A percentile compares a stretch with the other conserved stretches of the same genome.
Evolutionary conservation across 1,284 basidiomycete species (phyloP).

Genomic region (Kalmanozyma brasiliensis): DNA sequence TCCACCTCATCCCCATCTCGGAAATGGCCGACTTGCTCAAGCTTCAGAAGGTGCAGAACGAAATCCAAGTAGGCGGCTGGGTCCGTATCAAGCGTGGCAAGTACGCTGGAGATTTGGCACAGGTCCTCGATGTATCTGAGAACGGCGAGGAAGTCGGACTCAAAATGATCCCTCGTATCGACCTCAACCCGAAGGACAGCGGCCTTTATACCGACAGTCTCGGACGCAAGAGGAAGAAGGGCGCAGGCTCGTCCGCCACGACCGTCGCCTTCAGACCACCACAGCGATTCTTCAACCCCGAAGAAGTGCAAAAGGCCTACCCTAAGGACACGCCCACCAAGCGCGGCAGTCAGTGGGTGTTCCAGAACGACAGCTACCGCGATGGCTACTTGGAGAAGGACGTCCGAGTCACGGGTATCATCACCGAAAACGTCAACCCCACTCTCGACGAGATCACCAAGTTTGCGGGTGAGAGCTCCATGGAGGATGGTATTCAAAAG

Average conservation of each 20-base stretch:
- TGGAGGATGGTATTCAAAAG: conserved; percentile 53
- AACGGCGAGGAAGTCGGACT: conserved; percentile 93
- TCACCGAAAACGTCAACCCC: conserved; percentile 90
- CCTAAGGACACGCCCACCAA: conserved; percentile 75
- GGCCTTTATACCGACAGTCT: conserved; percentile 68
- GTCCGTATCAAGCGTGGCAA: conserved; percentile 93
- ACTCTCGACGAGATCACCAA: conserved; percentile 94
- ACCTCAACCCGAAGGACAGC: conserved; percentile 74
- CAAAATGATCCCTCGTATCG: conserved; percentile 95
- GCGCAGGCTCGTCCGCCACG: conserved; percentile 55
- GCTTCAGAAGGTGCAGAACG: conserved; percentile 92
- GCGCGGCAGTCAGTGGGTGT: conserved; percentile 69
- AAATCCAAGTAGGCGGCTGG: conserved; percentile 88
- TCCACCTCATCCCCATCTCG: conserved; percentile 91
- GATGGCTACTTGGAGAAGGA: conserved; percentile 98
- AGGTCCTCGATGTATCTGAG: conserved; percentile 90
- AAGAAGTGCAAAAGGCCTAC: conserved; percentile 89
- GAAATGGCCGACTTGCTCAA: conserved; percentile 97
- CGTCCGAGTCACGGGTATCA: conserved; percentile 82
- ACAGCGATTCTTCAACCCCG: conserved; percentile 90
- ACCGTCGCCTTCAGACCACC: conserved; percentile 78
- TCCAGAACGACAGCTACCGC: conserved; percentile 91
- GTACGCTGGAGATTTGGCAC: conserved; percentile 92
- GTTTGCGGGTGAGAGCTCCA: conserved; percentile 74
- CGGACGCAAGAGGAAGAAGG: conserved; percentile 67